Base-by-base conservation (phyloP, 2,329 filamentous ascomycete species). In the Mollisia scopiformis region DNA sequence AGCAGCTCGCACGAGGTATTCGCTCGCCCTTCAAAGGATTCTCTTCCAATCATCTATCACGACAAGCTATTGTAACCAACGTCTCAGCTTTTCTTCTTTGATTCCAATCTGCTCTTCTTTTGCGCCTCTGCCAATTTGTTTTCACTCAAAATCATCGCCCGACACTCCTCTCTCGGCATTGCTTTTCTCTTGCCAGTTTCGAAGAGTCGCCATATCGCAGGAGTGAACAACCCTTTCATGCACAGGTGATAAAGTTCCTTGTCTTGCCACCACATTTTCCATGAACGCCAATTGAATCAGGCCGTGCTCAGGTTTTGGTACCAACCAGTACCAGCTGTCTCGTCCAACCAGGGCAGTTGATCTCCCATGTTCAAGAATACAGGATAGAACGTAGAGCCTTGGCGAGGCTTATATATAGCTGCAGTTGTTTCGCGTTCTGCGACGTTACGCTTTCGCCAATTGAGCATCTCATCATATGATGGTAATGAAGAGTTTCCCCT, bases 201-300 rank as follows among this genome's bases (percentile, higher is more conserved):
- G 35, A 57, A 57, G 16, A 57, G 23, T 7, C 55, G 30, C 27
- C 28, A 57, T 6, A 57, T 13, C 14, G 28, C 7, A 27, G 41
- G 30, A 13, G 55, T 50, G 3, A 50, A 49, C 13, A 57, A 3
- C 3, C 55, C 55, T 7, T 33, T 33, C 55, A 49, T 25, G 19
- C 28, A 35, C 43, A 39, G 8, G 13, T 1, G 4, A 50, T 57
- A 57, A 27, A 57, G 37, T 31, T 57, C 55, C 30, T 33, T 57
- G 47, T 57, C 43, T 31, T 2, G 10, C 55, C 55, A 57, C 43
- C 55, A 57, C 11, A 57, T 19, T n/a, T 10, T 57, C 55, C 55
- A 57, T 1, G 55, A 41, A n/a, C 41, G 31, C 41, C 23, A 49
- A 39, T 57, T 57, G 21, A 39, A 10, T 28, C 28, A 27, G 7